These are phyloP conservation scores for Symbiodinium natans DNA, from an alignment of 73 alveolate genomes.

Conservation along the genomic window DNA sequence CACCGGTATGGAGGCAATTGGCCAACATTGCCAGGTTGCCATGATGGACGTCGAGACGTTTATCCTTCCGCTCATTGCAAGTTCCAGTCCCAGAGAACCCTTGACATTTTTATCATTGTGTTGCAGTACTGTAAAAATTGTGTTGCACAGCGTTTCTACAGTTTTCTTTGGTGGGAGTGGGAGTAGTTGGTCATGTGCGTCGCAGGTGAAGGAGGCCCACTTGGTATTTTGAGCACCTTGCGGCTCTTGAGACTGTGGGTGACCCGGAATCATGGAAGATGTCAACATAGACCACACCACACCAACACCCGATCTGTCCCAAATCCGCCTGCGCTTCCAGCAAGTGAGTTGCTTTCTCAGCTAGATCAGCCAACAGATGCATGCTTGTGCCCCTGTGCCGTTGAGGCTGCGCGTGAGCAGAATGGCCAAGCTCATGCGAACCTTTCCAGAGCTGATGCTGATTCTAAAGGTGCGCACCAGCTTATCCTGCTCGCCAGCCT, in stretches of 20 bases:
- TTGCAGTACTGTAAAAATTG: no score
- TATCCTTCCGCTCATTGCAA: constrained; percentile 36
- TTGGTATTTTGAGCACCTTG: constrained; percentile 60
- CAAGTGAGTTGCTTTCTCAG: background rate
- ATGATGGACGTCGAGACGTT: constrained; percentile 79
- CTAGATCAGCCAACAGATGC: background rate
- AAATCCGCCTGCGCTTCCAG: no score
- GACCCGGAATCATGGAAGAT: background rate
- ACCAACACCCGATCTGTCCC: no score
- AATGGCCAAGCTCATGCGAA: constrained; percentile 57
- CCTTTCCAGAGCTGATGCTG: constrained; percentile 59
- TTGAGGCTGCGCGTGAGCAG: constrained; percentile 52
- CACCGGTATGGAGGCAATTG: no score
- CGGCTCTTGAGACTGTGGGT: constrained; percentile 44
- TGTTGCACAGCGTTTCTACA: no score
- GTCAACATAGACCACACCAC: no score
- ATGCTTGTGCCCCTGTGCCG: background rate
- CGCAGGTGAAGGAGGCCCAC: constrained; percentile 37
- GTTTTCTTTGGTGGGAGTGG: no score
- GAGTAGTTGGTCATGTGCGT: background rate
- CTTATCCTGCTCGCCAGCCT: background rate
- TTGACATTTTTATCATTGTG: no score
- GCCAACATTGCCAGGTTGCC: constrained; percentile 2
- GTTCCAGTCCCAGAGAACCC: constrained; percentile 41
- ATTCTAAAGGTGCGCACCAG: constrained; percentile 22